Evolutionary conservation across 306 rosid species (phyloP).

Genomic region (Cicer yamashitae): DNA sequence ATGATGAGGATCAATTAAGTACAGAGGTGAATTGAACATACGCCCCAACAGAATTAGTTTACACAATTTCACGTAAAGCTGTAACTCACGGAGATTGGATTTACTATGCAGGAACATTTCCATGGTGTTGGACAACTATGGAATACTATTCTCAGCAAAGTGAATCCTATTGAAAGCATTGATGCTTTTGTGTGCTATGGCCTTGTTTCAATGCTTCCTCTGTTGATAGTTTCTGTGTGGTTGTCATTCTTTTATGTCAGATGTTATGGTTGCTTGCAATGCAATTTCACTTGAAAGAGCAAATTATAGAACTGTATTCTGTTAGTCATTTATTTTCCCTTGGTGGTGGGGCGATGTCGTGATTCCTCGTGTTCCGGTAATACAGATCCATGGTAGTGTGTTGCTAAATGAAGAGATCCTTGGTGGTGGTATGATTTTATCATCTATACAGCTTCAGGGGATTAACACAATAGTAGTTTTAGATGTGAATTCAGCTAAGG

Average conservation of each 20-base stretch:
- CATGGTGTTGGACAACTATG: constrained; percentile 49
- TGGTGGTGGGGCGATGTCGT: not conserved
- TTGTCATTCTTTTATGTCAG: constrained; percentile 46
- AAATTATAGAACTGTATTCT: constrained; percentile 15
- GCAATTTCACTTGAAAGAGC: constrained; percentile 17
- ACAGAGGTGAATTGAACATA: constrained; percentile 53
- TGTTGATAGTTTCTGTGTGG: constrained; percentile 67
- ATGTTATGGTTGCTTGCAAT: constrained; percentile 17
- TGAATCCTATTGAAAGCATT: constrained; percentile 54
- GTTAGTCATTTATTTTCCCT: constrained; percentile 26
- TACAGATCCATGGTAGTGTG: not conserved
- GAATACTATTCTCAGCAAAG: constrained; percentile 51
- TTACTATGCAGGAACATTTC: constrained; percentile 56
- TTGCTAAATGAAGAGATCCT: not conserved
- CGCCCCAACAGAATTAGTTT: constrained; percentile 2
- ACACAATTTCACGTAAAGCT: constrained; percentile 11
- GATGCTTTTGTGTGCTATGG: constrained; percentile 76
- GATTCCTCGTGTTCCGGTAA: not conserved
- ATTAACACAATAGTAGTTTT: not conserved
- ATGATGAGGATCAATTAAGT: constrained; percentile 46
- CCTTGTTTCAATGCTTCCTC: constrained; percentile 65
- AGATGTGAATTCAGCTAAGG: not conserved
- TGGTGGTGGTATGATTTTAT: not conserved
- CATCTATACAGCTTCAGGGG: not conserved
- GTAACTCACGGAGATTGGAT: constrained; percentile 41